phyloP scores from a whole-genome alignment of 1,139 yeast genomes.

The Suhomyces chickasaworum region DNA sequence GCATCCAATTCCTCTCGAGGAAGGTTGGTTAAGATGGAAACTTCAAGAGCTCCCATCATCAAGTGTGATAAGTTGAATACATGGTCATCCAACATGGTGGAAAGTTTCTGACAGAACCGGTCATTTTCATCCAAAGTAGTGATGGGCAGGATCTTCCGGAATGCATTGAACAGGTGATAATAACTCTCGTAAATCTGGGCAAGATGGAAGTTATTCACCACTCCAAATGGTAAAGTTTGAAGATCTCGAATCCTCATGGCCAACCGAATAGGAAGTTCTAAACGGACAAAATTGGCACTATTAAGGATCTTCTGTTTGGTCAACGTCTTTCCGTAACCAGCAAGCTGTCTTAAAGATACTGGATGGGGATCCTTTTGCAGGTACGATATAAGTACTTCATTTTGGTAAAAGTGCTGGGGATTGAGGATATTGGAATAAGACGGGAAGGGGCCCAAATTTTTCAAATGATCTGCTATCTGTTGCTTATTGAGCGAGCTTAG shows the following conservation, averaged over 20 bases:
- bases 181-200: conserved; percentile 88
- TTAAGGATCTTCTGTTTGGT: conserved; percentile 77
- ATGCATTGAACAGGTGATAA: conserved; percentile 81
- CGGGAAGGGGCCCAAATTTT: conserved; percentile 48
- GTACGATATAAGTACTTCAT: conserved; percentile 71
- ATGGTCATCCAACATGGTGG: conserved; percentile 72
- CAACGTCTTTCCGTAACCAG: conserved; percentile 81
- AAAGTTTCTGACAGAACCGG: conserved; percentile 63
- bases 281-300: conserved; percentile 84
- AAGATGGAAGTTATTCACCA: conserved; percentile 81
- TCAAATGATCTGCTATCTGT: conserved; percentile 43
- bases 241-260: conserved; percentile 79
- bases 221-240: conserved; percentile 80
- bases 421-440: conserved; percentile 48
- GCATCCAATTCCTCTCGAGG: conserved; percentile 66
- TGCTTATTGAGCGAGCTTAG: conserved; percentile 33
- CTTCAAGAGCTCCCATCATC: conserved; percentile 91
- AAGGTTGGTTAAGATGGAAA: conserved; percentile 62
- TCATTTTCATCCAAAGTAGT: conserved; percentile 72
- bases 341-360: conserved; percentile 81
- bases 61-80: conserved; percentile 79
- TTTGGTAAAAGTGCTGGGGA: conserved; percentile 84
- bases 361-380: conserved; percentile 74
- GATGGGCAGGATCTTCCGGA: conserved; percentile 71
- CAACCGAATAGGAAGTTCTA: conserved; percentile 80